Evolutionary conservation across 345 rosid species (phyloP).

Genomic region (Physaria fendleri): DNA sequence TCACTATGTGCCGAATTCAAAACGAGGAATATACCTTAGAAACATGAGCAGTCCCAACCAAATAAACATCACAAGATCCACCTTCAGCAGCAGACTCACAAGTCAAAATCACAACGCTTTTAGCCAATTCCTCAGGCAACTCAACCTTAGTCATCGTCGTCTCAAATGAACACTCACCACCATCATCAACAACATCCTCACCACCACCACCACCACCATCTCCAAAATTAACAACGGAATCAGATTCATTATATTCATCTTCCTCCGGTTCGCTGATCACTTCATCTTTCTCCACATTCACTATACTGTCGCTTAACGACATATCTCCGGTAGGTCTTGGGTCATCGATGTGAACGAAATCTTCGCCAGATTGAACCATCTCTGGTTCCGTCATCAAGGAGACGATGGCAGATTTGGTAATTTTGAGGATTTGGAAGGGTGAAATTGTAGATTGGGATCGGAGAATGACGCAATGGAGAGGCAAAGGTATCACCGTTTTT

Average conservation of each 20-base stretch:
- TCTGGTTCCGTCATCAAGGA: conserved; percentile 31
- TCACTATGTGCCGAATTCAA: background rate
- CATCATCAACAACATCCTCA: conserved; percentile 3
- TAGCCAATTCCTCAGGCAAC: conserved; percentile 67
- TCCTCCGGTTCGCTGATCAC: conserved; percentile 19
- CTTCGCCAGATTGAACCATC: conserved; percentile 40
- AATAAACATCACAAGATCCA: conserved; percentile 73
- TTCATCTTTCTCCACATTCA: conserved; percentile 51
- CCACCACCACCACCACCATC: conserved; percentile 3
- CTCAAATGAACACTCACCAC: conserved; percentile 24
- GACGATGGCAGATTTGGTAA: conserved; percentile 15
- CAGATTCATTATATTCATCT: conserved; percentile 15
- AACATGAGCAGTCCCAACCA: conserved; percentile 93
- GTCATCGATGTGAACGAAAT: conserved; percentile 72
- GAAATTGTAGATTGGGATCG: background rate
- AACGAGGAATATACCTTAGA: conserved; percentile 59
- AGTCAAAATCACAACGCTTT: conserved; percentile 56
- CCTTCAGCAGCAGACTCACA: conserved; percentile 70
- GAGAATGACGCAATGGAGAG: too few relatives aligned
- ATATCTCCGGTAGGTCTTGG: conserved; percentile 42
- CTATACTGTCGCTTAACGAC: conserved; percentile 66
- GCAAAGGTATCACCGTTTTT: too few relatives aligned
- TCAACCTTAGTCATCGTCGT: conserved; percentile 29
- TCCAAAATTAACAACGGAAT: conserved; percentile 10
- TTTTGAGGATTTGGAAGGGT: background rate